Conservation (phyloP, 306 rosid genomes). For the Carpinus fangiana region DNA sequence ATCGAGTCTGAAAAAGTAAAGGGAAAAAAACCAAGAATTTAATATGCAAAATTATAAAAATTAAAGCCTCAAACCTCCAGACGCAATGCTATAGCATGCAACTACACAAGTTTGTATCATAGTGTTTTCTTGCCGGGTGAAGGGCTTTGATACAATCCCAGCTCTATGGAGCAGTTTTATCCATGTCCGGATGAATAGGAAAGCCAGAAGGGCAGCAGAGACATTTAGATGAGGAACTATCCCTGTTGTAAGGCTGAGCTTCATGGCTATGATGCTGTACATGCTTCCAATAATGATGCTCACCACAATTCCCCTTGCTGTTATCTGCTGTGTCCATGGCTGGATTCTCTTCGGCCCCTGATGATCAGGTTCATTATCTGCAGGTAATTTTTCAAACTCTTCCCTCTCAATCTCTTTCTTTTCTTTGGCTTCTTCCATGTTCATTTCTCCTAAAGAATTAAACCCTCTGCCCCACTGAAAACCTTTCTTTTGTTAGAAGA, state of each 20-base stretch:
- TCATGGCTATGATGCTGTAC: conserved; percentile 81
- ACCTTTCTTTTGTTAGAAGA: background rate
- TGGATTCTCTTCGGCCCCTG: conserved; percentile 20
- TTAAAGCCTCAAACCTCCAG: conserved; percentile 54
- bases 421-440: conserved; percentile 30
- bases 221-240: conserved; percentile 78
- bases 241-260: conserved; percentile 87
- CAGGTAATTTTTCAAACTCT: conserved; percentile 16
- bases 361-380: background rate
- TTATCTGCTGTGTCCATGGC: conserved; percentile 70
- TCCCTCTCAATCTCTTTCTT: conserved; percentile 33
- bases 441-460: conserved; percentile 9
- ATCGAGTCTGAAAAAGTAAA: too few species aligned
- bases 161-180: conserved; percentile 54
- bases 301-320: conserved; percentile 72
- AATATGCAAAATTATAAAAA: background rate
- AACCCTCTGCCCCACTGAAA: background rate
- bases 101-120: conserved; percentile 88
- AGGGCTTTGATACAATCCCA: conserved; percentile 71
- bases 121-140: conserved; percentile 89
- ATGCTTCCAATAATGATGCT: conserved; percentile 68
- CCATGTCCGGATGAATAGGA: conserved; percentile 69
- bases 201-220: conserved; percentile 89
- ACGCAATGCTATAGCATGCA: conserved; percentile 85
- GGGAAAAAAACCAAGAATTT: background rate